phyloP scores from a whole-genome alignment of 768 basidiomycete species.

The Tricholoma matsutake region DNA sequence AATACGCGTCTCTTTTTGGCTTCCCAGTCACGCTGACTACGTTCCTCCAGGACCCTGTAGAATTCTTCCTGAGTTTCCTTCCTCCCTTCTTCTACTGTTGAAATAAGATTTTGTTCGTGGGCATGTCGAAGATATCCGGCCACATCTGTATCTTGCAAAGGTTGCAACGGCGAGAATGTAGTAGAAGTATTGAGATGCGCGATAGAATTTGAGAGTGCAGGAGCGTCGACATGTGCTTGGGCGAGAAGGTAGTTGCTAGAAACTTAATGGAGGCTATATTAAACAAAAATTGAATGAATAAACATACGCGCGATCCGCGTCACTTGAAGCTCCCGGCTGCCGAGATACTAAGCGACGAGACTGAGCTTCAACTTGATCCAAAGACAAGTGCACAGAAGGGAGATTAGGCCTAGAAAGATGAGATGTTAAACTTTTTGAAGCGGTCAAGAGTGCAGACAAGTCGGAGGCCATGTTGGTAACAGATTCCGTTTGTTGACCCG shows the following conservation, averaged over 20 bases:
- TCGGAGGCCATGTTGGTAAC: slow-evolving; percentile 39
- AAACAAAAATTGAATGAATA: neutral
- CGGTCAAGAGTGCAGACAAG: slow-evolving; percentile 66
- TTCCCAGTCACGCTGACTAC: slow-evolving; percentile 82
- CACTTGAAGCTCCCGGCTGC: slow-evolving; percentile 59
- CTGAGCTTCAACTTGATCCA: slow-evolving; percentile 95
- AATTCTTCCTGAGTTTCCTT: slow-evolving; percentile 84
- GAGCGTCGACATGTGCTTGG: slow-evolving; percentile 89
- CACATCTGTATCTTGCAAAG: slow-evolving; percentile 91
- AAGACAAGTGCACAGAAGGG: slow-evolving; percentile 82
- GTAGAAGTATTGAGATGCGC: slow-evolving; percentile 77
- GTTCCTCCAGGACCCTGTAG: slow-evolving; percentile 74
- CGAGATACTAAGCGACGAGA: slow-evolving; percentile 79
- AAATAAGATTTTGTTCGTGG: slow-evolving; percentile 92
- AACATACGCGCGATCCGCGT: slow-evolving; percentile 72
- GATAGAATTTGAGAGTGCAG: slow-evolving; percentile 81
- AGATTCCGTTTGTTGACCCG: too few relatives aligned
- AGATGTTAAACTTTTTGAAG: slow-evolving; percentile 70
- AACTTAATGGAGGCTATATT: slow-evolving; percentile 2
- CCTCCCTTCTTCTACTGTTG: slow-evolving; percentile 88
- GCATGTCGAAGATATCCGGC: slow-evolving; percentile 93
- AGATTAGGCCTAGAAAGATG: slow-evolving; percentile 79
- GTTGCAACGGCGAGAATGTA: slow-evolving; percentile 87
- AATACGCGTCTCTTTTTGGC: slow-evolving; percentile 86
- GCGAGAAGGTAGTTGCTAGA: slow-evolving; percentile 87